Conservation (phyloP, 163 green algal species). For the Scenedesmus sp. region DNA sequence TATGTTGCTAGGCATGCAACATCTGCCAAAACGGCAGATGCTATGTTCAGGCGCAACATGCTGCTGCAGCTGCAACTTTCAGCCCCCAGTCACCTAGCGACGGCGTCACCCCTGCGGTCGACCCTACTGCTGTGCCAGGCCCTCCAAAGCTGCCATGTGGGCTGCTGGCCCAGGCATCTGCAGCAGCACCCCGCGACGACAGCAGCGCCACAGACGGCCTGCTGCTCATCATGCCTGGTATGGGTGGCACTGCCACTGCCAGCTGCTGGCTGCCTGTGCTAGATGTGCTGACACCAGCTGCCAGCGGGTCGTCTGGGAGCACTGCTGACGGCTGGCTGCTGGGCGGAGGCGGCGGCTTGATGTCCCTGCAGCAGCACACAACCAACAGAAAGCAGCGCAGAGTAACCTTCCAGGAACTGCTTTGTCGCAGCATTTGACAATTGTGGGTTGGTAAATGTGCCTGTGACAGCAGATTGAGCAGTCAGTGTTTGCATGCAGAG, state of each 20-base stretch:
- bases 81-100: background rate
- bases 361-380: conserved; percentile 15
- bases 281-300: conserved; percentile 13
- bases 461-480: background rate
- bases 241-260: conserved; percentile 3
- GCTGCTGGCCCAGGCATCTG: conserved; percentile 14
- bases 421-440: no score
- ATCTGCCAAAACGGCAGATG: no score
- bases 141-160: background rate
- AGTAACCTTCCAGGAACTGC: no score
- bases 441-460: background rate
- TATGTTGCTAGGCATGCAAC: no score
- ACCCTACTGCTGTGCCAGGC: background rate
- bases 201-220: background rate
- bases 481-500: background rate
- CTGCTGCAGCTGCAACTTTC: background rate
- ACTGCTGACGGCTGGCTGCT: background rate
- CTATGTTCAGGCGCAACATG: background rate
- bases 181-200: conserved; percentile 17
- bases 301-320: conserved; percentile 17
- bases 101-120: no score
- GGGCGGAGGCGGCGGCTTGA: conserved; percentile 13
- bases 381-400: background rate
- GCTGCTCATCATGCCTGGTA: background rate
- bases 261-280: background rate